Evolutionary conservation across 176 grass and related monocot species (phyloP).

Genomic region (Carex parvula): DNA sequence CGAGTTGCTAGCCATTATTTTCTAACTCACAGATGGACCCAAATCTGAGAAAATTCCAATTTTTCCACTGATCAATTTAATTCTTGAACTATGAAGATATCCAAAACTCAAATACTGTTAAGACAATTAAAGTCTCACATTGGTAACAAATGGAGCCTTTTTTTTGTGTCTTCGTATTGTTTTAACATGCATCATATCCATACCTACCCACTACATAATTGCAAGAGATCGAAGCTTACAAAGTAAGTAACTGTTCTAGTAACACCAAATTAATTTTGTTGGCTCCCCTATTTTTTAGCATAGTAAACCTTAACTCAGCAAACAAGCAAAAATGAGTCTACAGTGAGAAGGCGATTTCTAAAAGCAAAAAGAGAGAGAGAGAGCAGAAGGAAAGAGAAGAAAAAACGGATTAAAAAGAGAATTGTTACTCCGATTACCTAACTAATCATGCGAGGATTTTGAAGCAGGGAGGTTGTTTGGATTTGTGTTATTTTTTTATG

Average conservation of each 20-base stretch:
- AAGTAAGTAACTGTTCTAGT: neutral
- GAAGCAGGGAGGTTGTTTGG: neutral
- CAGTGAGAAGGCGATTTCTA: neutral
- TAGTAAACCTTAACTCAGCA: neutral
- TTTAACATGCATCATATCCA: neutral
- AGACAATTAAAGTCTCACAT: neutral
- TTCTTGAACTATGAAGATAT: neutral
- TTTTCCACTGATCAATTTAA: neutral
- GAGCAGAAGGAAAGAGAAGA: neutral
- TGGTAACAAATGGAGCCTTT: neutral
- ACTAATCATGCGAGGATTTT: neutral
- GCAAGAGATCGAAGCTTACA: neutral
- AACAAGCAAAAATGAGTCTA: neutral
- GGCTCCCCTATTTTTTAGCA: neutral
- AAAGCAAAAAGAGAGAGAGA: neutral
- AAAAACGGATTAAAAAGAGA: neutral
- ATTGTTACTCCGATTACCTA: neutral
- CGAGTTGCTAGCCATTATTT: constrained; percentile 10
- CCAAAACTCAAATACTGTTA: neutral
- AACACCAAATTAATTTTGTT: neutral
- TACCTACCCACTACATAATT: neutral
- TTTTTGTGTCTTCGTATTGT: neutral
- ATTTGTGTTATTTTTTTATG: neutral
- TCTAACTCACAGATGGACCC: neutral
- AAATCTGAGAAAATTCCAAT: constrained; percentile 19